A percentile compares a stretch with the other conserved stretches of the same genome.
These are phyloP conservation scores for Diaporthe batatas DNA, from an alignment of 2,329 filamentous ascomycete species.

Conservation along the genomic window DNA sequence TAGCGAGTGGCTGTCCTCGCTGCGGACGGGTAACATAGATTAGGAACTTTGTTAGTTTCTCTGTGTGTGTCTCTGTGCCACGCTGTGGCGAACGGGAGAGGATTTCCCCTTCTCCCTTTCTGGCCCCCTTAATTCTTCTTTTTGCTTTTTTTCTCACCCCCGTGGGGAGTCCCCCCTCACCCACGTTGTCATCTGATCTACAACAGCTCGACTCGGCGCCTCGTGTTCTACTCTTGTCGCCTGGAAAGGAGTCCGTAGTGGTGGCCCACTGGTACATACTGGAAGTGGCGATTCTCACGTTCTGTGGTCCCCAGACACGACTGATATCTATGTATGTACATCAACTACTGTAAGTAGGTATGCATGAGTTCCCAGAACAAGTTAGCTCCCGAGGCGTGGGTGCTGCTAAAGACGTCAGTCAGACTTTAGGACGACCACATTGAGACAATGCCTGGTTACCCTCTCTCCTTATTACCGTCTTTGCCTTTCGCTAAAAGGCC, in stretches of 20 bases:
- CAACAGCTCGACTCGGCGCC: background rate
- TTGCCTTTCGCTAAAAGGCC: background rate
- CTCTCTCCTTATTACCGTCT: background rate
- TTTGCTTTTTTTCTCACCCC: background rate
- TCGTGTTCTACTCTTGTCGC: no score
- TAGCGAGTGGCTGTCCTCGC: background rate
- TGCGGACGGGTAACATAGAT: background rate
- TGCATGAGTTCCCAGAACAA: background rate
- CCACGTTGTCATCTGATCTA: background rate
- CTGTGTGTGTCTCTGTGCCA: background rate
- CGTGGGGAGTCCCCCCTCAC: background rate
- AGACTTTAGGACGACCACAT: constrained; percentile 15
- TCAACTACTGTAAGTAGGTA: no score
- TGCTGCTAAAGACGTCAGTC: background rate
- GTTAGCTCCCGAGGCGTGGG: background rate
- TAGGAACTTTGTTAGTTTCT: no score
- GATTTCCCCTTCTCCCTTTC: background rate
- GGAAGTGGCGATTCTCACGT: background rate
- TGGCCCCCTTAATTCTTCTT: background rate
- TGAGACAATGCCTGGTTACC: background rate
- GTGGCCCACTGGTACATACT: background rate
- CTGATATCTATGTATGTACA: background rate
- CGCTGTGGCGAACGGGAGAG: background rate
- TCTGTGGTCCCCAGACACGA: background rate
- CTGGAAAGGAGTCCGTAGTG: background rate